Evolutionary conservation across 768 basidiomycete genomes (phyloP), one percentile per base, ranked within the genome.

Genomic region (Russula virescens): DNA sequence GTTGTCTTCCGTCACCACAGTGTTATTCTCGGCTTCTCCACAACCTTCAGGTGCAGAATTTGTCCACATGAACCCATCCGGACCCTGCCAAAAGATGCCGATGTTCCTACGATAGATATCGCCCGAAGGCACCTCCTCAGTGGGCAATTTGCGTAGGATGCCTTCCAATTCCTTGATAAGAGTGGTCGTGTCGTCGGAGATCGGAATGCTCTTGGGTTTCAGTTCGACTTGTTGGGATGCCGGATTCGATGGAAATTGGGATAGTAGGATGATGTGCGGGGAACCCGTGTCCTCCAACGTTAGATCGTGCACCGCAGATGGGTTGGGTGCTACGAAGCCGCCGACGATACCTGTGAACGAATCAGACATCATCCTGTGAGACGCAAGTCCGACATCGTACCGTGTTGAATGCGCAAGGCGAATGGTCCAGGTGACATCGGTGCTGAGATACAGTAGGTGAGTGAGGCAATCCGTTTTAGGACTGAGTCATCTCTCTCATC

Each of bases 51-150:
- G 84, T 0, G 81, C 83, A 3, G 82, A 83, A 69, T 86, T 87
- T 46, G 59, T 70, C 88, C 88, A 89, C 71, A 77, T 66, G 19
- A 88, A 70, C n/a, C 59, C 66, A 66, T 83, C 81, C 0, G 81
- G 79, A 65, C 80, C 81, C 8, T 74, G 77, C 75, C 82, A 86
- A 7, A 79, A 75, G 63, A 90, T 88, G 71, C 85, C 83, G 10
- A 79, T 86, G 71, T 89, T 78, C 65, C 83, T 64, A 1, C 85
- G 85, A 66, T 92, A 92, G 57, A 91, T 85, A 69, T 92, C 75
- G 49, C 81, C 83, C 2, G 85, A 86, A 0, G 80, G 80, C 31
- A 84, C 81, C 1, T 68, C 51, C 69, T 84, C 83, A 2, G 75
- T 80, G 3, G 87, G 88, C 42, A 90, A 66, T 0, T 69, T 66